Evolutionary conservation across 202 grass and related monocot species (phyloP), one percentile per base, ranked within the genome.

Genomic region (Cymbopogon flexuosus): DNA sequence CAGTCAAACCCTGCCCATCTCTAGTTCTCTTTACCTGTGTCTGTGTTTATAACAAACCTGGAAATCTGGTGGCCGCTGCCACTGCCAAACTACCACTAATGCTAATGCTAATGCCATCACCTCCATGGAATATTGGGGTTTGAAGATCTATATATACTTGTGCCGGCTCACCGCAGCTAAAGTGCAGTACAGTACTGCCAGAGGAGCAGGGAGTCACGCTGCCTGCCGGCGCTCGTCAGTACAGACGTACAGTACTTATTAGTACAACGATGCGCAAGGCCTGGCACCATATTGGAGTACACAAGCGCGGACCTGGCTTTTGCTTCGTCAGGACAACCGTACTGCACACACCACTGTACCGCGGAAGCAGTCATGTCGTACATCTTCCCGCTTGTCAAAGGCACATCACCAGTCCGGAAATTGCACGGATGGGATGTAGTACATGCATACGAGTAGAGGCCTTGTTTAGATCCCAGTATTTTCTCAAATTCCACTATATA

Each of bases 121-220:
- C 69, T 30, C 35, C 57, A 61, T 31, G 56, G 15, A 70, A 57
- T 36, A 29, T 2, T 54, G 51, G 51, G 6, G 51, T 19, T 57
- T 3, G 10, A 36, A 74, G 80, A 41, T 64, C 10, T 52, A 84
- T 84, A 84, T 77, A 42, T 21, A 68, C 51, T 31, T 30, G 18
- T 45, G 69, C 30, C 30, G 30, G 30, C 33, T 65, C 62, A 9
- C 2, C 12, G 62, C 21, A 40, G 63, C 63, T 23, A 35, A n/a
- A 65, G 65, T 77, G 47, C 65, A 81, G 66, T 70, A 80, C 78
- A 60, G 65, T 59, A 80, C 64, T 56, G 54, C 64, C 21, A 75
- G 8, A 57, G 52, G 63, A 16, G 5, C 18, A 58, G 52, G 52
- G 49, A 52, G n/a, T 52, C 5, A 51, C 18, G 49, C 39, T 47